Evolutionary conservation across 306 rosid species (phyloP), one percentile per base, ranked within the genome.

Genomic region (Acacia crassicarpa): DNA sequence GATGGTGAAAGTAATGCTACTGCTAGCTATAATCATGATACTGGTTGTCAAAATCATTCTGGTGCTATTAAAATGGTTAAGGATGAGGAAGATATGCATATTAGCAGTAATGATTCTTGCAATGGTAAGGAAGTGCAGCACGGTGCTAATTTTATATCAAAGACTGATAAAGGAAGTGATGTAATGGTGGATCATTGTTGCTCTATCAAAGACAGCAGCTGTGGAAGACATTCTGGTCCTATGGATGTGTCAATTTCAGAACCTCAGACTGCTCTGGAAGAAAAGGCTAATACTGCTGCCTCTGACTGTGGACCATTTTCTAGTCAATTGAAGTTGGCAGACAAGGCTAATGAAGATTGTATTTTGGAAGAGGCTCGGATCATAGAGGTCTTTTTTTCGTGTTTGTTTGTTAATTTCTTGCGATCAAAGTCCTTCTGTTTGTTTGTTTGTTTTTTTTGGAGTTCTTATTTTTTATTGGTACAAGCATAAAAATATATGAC

Each of bases 261-360:
- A 76, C 81, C 72, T 73, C 90, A 77, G 81, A 30, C 80, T 77
- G 77, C 61, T 61, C 53, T 56, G 53, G 45, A 80, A 13, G 90
- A 81, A 76, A 86, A 78, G 76, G 82, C 84, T 74, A 17, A 85
- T 38, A 48, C 83, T 63, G 81, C 77, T 66, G 84, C 80, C 75
- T 46, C 85, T 79, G 87, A 84, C 77, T 49, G 67, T 80, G 89
- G 81, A 78, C 72, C 81, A 45, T 72, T 69, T 88, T 62, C 87
- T 43, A 74, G 61, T 22, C 71, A 80, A 80, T 75, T 75, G 78
- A 90, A 86, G 81, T 82, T 87, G 80, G 78, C 78, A 77, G 89
- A 84, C 87, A 93, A 84, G 83, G 91, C 89, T 44, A 86, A 20
- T 75, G 98, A 91, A 87, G 97, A 93, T 80, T 93, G 91, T 84